Evolutionary conservation across 345 rosid species (phyloP), one percentile per base, ranked within the genome.

Genomic region (Boechera retrofracta): DNA sequence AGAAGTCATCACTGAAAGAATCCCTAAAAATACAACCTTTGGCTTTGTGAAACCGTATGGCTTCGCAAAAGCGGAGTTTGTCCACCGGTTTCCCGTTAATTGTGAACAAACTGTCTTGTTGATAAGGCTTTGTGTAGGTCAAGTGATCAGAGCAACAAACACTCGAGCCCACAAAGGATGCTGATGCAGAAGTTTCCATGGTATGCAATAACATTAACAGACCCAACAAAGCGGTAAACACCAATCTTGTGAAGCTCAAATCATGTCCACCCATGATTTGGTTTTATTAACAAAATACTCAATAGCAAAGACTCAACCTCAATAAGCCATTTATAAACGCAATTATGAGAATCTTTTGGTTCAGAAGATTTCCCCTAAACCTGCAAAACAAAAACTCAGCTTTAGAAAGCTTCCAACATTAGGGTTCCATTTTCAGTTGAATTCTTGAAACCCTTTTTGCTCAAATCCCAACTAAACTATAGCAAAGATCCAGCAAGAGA

Each of bases 61-160:
- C 85, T 69, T 85, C 67, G 72, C 96, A 95, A 80, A 90, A 89
- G 9, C 69, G 58, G 74, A 39, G 57, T 81, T 69, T 82, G 31
- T 82, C 86, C 21, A 85, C 97, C 2, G 62, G 69, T 74, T 80
- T 82, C 24, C 94, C 94, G 42, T 94, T 88, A 41, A 94, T 73
- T 53, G 80, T 86, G 81, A 87, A 81, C 72, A 81, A 58, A 36
- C 10, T 28, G 78, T 56, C 71, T 53, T 81, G 83, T 53, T 83
- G 88, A 29, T 75, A 41, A 68, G 67, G 72, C 76, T 76, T 82
- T 48, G 79, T 80, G 78, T 83, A 88, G 5, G 81, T 81, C 12
- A 92, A 79, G 65, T 76, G 87, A 77, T 85, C 89, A 60, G 80
- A 70, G 0, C 86, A 83, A 64, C 95, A 90, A 76, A 83, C 73